Evolutionary conservation across 73 alveolate species (phyloP).

Genomic region (Paramecium tetraurelia): DNA sequence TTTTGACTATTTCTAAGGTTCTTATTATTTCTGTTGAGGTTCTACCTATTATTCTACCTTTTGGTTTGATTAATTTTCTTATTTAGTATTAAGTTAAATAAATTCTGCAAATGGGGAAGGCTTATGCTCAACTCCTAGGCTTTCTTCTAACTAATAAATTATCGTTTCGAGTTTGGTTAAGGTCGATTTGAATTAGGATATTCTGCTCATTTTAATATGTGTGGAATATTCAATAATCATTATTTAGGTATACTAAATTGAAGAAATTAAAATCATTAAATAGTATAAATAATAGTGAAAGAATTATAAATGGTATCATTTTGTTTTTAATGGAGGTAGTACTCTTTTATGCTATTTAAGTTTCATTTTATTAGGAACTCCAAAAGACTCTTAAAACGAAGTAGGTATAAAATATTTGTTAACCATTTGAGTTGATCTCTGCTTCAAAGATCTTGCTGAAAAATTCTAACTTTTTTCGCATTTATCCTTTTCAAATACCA

Average conservation of each 20-base stretch:
- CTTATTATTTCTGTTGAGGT: neutral
- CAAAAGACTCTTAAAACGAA: neutral
- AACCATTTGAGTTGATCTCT: neutral
- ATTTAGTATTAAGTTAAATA: neutral
- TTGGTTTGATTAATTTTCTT: neutral
- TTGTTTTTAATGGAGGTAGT: neutral
- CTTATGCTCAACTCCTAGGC: neutral
- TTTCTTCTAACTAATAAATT: neutral
- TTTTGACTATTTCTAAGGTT: neutral
- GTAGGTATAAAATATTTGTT: neutral
- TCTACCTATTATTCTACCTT: neutral
- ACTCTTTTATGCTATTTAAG: neutral
- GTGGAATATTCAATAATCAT: no score
- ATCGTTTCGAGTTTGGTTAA: neutral
- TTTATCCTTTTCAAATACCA: neutral
- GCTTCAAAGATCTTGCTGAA: slow-evolving; percentile 5
- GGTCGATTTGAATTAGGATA: slow-evolving; percentile 5
- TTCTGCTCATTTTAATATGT: neutral
- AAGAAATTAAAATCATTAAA: neutral
- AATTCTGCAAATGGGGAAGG: slow-evolving; percentile 21
- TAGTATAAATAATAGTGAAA: neutral
- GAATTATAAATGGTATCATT: neutral
- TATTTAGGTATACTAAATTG: no score
- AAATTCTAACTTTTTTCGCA: neutral
- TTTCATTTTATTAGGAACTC: neutral